Conservation (phyloP, 768 basidiomycete species). For the Auricularia sp. region DNA sequence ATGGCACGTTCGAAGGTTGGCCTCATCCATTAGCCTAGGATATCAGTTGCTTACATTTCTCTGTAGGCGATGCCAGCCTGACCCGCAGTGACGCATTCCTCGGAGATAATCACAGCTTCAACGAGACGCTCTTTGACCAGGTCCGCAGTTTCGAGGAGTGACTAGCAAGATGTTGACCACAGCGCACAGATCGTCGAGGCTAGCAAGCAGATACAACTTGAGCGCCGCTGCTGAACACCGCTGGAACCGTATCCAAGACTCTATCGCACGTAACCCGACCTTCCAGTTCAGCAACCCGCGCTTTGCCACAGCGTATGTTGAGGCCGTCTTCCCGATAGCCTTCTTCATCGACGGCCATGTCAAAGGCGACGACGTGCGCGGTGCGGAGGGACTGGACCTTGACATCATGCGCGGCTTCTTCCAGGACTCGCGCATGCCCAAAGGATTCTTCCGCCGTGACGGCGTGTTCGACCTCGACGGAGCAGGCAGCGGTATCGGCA, state of each 20-base stretch:
- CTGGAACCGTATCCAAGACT: constrained; percentile 4
- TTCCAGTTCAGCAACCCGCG: constrained; percentile 5
- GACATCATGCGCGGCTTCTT: constrained; percentile 4
- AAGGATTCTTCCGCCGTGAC: background rate
- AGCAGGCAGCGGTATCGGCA: background rate
- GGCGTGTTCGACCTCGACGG: background rate
- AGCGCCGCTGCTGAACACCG: constrained; percentile 4
- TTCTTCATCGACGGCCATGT: constrained; percentile 5
- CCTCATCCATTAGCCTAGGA: background rate
- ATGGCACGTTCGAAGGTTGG: constrained; percentile 7
- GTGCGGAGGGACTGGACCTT: background rate
- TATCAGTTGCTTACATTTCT: background rate
- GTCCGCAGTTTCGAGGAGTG: background rate
- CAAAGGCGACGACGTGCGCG: background rate
- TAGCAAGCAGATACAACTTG: background rate
- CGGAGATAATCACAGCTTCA: constrained; percentile 6
- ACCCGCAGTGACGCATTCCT: constrained; percentile 7
- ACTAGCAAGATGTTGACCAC: background rate
- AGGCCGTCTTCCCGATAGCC: constrained; percentile 4
- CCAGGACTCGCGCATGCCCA: background rate
- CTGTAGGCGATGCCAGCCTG: constrained; percentile 6
- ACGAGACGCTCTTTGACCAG: constrained; percentile 5
- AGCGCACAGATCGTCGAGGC: background rate
- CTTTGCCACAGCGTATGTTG: constrained; percentile 3
- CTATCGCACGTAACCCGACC: constrained; percentile 5